These are phyloP conservation scores for Tubosaeta sp. DNA, from an alignment of 768 basidiomycete genomes.

Conservation along the genomic window DNA sequence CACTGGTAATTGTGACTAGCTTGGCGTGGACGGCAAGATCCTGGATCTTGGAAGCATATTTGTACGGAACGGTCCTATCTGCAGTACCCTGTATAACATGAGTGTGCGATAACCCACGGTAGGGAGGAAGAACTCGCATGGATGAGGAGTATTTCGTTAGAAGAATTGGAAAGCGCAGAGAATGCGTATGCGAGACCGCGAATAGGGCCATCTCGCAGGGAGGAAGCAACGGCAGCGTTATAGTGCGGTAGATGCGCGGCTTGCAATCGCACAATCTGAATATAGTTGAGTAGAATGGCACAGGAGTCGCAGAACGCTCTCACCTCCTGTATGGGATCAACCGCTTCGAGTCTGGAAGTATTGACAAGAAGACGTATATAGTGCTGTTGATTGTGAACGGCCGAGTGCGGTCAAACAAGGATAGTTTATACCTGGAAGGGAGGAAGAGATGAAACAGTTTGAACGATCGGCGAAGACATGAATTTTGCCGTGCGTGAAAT, in stretches of 20 bases:
- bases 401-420: background rate
- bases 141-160: slow-evolving; percentile 54
- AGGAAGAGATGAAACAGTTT: slow-evolving; percentile 56
- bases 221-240: slow-evolving; percentile 74
- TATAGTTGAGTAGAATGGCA: background rate
- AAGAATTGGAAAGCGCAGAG: slow-evolving; percentile 42
- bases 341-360: slow-evolving; percentile 11
- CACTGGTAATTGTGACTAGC: slow-evolving; percentile 28
- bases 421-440: slow-evolving; percentile 50
- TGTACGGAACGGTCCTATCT: slow-evolving; percentile 32
- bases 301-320: background rate
- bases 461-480: slow-evolving; percentile 75
- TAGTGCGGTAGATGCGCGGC: slow-evolving; percentile 72
- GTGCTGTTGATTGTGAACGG: slow-evolving; percentile 30
- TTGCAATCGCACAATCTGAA: slow-evolving; percentile 69
- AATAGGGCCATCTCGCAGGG: slow-evolving; percentile 66
- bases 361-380: slow-evolving; percentile 52
- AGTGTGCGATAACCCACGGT: background rate
- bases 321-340: slow-evolving; percentile 44
- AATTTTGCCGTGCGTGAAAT: slow-evolving; percentile 72
- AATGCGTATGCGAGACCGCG: slow-evolving; percentile 58
- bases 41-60: slow-evolving; percentile 29
- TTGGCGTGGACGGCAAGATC: slow-evolving; percentile 26
- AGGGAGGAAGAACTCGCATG: slow-evolving; percentile 42
- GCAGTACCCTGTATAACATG: slow-evolving; percentile 27